Percentiles rank a stretch among this genome's conserved stretches.
Conservation (phyloP, 768 basidiomycete genomes). For the Pilatotrama ljubarskyi region DNA sequence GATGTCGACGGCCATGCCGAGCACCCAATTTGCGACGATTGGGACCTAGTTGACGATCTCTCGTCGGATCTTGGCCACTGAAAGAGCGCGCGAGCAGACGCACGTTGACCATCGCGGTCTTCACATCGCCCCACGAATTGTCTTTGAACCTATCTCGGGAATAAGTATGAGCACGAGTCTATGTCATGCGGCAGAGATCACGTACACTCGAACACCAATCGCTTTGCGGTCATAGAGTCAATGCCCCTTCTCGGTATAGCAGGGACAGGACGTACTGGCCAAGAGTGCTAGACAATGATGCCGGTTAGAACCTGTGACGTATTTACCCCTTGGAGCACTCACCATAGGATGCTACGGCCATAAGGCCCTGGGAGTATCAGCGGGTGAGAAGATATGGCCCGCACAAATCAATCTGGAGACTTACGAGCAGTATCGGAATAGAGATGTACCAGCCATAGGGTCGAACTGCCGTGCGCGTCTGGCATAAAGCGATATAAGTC, state of each 20-base stretch:
- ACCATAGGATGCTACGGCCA: conserved; percentile 13
- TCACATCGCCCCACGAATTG: background rate
- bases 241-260: too few species aligned
- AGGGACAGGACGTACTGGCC: too few species aligned
- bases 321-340: background rate
- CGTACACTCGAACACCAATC: too few species aligned
- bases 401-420: background rate
- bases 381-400: too few species aligned
- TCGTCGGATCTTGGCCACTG: too few species aligned
- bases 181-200: background rate
- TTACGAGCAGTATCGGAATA: background rate
- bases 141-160: background rate
- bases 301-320: too few species aligned
- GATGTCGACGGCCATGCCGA: conserved; percentile 8
- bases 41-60: background rate
- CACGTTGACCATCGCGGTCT: background rate
- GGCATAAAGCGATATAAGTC: background rate
- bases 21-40: conserved; percentile 7
- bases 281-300: too few species aligned
- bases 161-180: background rate
- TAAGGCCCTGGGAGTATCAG: background rate
- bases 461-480: background rate
- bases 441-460: conserved; percentile 10
- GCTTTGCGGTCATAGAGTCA: too few species aligned
- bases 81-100: background rate